Percentiles rank a stretch among this genome's conserved stretches.
These are phyloP conservation scores for Leptographium galeiforme DNA, from an alignment of 2,329 filamentous ascomycete species.

Conservation along the genomic window DNA sequence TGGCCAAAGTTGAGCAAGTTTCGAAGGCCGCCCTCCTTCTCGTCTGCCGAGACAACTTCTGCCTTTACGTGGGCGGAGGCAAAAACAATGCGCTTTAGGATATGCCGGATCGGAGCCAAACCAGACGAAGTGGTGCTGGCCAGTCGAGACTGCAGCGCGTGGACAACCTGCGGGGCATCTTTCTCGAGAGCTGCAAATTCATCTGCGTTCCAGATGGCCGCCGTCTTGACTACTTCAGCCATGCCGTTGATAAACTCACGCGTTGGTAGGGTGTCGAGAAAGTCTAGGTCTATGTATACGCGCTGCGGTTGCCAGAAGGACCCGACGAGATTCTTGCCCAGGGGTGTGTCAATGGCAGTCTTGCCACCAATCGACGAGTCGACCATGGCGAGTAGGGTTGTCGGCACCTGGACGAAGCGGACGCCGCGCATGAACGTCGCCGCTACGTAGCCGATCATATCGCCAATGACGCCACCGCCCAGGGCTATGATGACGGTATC, in stretches of 20 bases:
- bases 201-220: constrained; percentile 83
- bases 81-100: constrained; percentile 67
- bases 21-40: constrained; percentile 82
- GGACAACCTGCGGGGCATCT: constrained; percentile 64
- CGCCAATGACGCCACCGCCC: constrained; percentile 91
- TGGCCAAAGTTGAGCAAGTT: constrained; percentile 97
- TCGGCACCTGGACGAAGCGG: constrained; percentile 91
- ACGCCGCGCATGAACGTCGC: constrained; percentile 98
- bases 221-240: constrained; percentile 96
- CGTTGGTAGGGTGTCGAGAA: constrained; percentile 78
- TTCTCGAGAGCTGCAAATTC: constrained; percentile 79
- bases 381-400: constrained; percentile 90
- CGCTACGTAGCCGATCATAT: constrained; percentile 95
- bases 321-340: constrained; percentile 91
- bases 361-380: constrained; percentile 98
- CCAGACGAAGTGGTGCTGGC: constrained; percentile 31
- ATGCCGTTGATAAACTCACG: constrained; percentile 97
- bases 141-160: constrained; percentile 47
- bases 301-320: constrained; percentile 92
- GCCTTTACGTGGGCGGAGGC: constrained; percentile 91
- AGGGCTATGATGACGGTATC: constrained; percentile 92
- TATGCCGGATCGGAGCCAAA: constrained; percentile 55
- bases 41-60: constrained; percentile 83
- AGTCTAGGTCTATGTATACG: constrained; percentile 87
- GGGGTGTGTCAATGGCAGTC: constrained; percentile 91